Evolutionary conservation across 768 basidiomycete species (phyloP).

Genomic region (Panaeolus cyanescens): DNA sequence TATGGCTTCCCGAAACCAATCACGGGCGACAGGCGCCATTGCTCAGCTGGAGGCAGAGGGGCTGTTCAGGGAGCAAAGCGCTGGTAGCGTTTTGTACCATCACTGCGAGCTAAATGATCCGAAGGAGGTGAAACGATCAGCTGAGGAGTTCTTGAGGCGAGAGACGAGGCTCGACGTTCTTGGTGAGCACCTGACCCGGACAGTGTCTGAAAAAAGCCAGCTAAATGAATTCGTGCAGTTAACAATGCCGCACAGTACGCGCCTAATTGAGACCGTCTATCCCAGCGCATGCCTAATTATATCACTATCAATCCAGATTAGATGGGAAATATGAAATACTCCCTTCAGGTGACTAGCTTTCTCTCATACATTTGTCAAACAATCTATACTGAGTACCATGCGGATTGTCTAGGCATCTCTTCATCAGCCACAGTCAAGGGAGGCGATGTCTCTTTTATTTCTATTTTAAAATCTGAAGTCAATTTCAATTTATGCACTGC

Average conservation of each 20-base stretch:
- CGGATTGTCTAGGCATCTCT: neutral
- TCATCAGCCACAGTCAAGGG: constrained; percentile 2
- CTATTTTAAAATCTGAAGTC: neutral
- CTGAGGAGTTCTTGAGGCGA: neutral
- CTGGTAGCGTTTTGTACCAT: neutral
- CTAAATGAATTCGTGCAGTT: neutral
- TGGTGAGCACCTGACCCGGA: neutral
- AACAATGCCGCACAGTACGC: constrained; percentile 2
- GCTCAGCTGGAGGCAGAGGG: constrained; percentile 22
- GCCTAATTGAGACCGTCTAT: too few species aligned
- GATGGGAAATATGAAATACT: neutral
- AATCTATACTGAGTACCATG: neutral
- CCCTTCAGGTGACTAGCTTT: neutral
- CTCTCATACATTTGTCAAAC: neutral
- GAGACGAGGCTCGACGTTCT: constrained; percentile 4
- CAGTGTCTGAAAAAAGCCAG: neutral
- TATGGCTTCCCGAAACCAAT: constrained; percentile 21
- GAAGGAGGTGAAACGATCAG: neutral
- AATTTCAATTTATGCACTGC: neutral
- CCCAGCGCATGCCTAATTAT: too few species aligned
- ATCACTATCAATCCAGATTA: neutral
- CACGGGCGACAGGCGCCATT: constrained; percentile 24
- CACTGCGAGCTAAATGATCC: constrained; percentile 1
- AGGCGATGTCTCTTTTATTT: neutral
- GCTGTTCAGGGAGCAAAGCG: neutral